phyloP scores from a whole-genome alignment of 306 rosid genomes.

The Parietaria judaica region DNA sequence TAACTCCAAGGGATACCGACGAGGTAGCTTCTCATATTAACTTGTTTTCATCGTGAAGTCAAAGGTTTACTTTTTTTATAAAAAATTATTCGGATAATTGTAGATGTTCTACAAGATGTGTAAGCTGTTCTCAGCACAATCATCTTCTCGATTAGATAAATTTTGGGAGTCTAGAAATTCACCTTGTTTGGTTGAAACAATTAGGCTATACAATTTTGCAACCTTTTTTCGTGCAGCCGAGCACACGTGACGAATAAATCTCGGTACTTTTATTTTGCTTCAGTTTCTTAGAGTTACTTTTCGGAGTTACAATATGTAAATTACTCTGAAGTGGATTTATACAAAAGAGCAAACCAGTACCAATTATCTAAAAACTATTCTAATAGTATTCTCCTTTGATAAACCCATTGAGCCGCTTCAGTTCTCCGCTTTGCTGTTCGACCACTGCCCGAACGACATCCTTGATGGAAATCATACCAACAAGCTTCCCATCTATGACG shows the following conservation, averaged over 20 bases:
- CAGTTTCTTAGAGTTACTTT: neutral
- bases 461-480: conserved; percentile 83
- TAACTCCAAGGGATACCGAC: conserved; percentile 4
- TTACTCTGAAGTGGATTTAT: neutral
- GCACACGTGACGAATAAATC: neutral
- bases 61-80: conserved; percentile 9
- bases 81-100: neutral
- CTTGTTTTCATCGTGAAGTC: conserved; percentile 10
- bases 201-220: conserved; percentile 1
- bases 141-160: neutral
- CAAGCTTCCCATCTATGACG: conserved; percentile 74
- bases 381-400: conserved; percentile 66
- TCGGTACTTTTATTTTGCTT: neutral
- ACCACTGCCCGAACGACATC: conserved; percentile 79
- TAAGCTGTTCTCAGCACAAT: conserved; percentile 2
- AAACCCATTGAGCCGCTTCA: conserved; percentile 55
- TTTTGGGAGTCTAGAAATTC: neutral
- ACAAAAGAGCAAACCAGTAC: neutral
- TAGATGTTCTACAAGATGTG: conserved; percentile 6
- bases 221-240: neutral
- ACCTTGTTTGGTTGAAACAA: conserved; percentile 6
- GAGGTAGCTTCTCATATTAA: conserved; percentile 30
- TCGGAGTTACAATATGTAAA: no score
- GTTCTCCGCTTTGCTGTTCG: conserved; percentile 75
- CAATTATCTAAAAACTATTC: conserved; percentile 20